Evolutionary conservation across 2,329 filamentous ascomycete species (phyloP).

Genomic region (Aureobasidium sp.): DNA sequence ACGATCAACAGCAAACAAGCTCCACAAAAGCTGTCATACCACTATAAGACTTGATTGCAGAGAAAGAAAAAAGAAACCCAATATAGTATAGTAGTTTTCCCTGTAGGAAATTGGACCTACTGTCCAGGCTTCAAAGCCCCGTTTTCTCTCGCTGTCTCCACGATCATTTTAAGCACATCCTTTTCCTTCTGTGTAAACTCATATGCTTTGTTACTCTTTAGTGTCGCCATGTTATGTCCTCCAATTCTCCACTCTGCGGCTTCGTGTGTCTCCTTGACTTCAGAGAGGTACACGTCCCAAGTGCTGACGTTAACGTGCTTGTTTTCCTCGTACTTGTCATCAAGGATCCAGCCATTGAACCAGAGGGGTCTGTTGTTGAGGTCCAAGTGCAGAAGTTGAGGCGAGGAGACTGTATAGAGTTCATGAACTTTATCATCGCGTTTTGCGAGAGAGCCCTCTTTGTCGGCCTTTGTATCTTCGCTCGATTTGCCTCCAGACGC

Average conservation of each 20-base stretch:
- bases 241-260: conserved; percentile 26
- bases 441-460: not conserved
- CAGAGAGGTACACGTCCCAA: conserved; percentile 29
- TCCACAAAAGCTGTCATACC: not conserved
- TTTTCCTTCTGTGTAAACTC: conserved; percentile 22
- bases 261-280: conserved; percentile 21
- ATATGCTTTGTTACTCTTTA: conserved; percentile 22
- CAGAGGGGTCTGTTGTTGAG: conserved; percentile 33
- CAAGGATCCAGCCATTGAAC: conserved; percentile 40
- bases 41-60: not conserved
- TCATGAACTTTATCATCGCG: not conserved
- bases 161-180: conserved; percentile 23
- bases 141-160: conserved; percentile 17
- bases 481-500: not conserved
- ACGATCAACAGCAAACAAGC: not conserved
- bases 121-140: conserved; percentile 11
- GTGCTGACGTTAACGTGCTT: conserved; percentile 27
- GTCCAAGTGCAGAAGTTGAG: conserved; percentile 39
- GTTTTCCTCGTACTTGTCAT: conserved; percentile 33
- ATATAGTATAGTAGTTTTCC: too few species aligned
- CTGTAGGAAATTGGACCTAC: not conserved
- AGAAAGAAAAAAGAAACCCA: not conserved
- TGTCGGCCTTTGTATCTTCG: not conserved
- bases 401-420: conserved; percentile 31
- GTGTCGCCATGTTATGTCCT: conserved; percentile 29